These are phyloP conservation scores for Metschnikowia drakensbergensis DNA, from an alignment of 805 yeast genomes.

Conservation along the genomic window DNA sequence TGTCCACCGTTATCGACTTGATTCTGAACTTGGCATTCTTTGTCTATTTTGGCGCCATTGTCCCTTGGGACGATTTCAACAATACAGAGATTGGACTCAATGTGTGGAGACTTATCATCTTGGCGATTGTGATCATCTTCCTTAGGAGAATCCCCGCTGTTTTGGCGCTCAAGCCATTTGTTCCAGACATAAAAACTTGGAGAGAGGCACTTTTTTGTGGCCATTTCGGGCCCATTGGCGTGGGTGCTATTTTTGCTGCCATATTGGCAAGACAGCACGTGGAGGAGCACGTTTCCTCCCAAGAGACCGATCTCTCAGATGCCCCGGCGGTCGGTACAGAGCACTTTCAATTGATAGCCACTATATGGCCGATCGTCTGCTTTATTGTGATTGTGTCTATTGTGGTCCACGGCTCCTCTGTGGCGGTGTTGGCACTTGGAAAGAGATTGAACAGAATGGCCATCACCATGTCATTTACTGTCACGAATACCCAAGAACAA, in stretches of 20 bases:
- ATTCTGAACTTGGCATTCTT: constrained; percentile 80
- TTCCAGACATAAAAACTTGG: constrained; percentile 88
- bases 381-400: constrained; percentile 80
- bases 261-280: constrained; percentile 71
- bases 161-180: constrained; percentile 64
- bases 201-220: constrained; percentile 93
- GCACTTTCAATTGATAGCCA: constrained; percentile 56
- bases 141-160: constrained; percentile 84
- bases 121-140: constrained; percentile 70
- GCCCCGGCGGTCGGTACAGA: constrained; percentile 46
- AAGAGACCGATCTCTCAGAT: constrained; percentile 53
- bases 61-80: constrained; percentile 85
- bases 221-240: constrained; percentile 95
- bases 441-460: constrained; percentile 88
- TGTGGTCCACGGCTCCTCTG: constrained; percentile 84
- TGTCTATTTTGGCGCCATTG: constrained; percentile 84
- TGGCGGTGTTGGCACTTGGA: constrained; percentile 42
- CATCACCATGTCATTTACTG: constrained; percentile 82
- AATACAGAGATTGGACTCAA: constrained; percentile 55
- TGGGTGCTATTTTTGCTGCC: constrained; percentile 85
- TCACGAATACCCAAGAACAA: constrained; percentile 48
- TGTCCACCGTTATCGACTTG: constrained; percentile 86
- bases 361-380: constrained; percentile 61
- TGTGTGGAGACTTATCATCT: constrained; percentile 74
- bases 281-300: constrained; percentile 49